A percentile compares a stretch with the other conserved stretches of the same genome.
Evolutionary conservation across 1,139 yeast species (phyloP).

Genomic region (Saccharomyces pastorianus): DNA sequence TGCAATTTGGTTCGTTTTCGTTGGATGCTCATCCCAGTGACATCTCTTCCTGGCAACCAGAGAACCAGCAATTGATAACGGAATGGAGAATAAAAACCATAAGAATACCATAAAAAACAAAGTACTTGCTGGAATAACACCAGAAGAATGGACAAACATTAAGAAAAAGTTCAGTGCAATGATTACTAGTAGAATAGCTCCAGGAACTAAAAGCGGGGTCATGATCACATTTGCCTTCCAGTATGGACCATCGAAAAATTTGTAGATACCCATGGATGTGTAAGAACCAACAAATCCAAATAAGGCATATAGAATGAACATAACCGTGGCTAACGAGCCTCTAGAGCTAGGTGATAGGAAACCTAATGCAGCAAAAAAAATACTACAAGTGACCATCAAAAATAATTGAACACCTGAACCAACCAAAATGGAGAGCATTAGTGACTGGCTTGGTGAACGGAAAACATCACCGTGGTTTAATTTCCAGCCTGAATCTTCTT

Average conservation of each 20-base stretch:
- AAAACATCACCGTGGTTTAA: slow-evolving; percentile 92
- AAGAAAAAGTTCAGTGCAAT: slow-evolving; percentile 74
- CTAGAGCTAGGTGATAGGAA: slow-evolving; percentile 89
- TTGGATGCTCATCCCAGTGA: slow-evolving; percentile 49
- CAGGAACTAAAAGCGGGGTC: slow-evolving; percentile 82
- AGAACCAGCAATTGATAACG: slow-evolving; percentile 79
- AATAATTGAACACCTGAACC: slow-evolving; percentile 88
- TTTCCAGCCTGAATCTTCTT: slow-evolving; percentile 97
- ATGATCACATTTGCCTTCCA: slow-evolving; percentile 82
- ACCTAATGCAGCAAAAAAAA: slow-evolving; percentile 80
- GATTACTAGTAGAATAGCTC: slow-evolving; percentile 55
- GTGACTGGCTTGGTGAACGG: slow-evolving; percentile 67
- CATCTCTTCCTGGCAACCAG: slow-evolving; percentile 64
- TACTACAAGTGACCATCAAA: slow-evolving; percentile 65
- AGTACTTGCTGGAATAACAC: slow-evolving; percentile 91
- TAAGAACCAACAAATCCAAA: slow-evolving; percentile 79
- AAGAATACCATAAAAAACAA: slow-evolving; percentile 71
- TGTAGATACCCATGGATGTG: slow-evolving; percentile 73
- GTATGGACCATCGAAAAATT: slow-evolving; percentile 83
- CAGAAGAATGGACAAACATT: slow-evolving; percentile 72
- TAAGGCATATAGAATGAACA: slow-evolving; percentile 73
- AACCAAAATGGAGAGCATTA: slow-evolving; percentile 67
- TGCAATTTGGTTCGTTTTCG: slow-evolving; percentile 87
- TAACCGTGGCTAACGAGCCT: slow-evolving; percentile 84
- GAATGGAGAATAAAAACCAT: slow-evolving; percentile 83